Evolutionary conservation across 75 land plant species (phyloP).

Genomic region (Picea sitchensis): DNA sequence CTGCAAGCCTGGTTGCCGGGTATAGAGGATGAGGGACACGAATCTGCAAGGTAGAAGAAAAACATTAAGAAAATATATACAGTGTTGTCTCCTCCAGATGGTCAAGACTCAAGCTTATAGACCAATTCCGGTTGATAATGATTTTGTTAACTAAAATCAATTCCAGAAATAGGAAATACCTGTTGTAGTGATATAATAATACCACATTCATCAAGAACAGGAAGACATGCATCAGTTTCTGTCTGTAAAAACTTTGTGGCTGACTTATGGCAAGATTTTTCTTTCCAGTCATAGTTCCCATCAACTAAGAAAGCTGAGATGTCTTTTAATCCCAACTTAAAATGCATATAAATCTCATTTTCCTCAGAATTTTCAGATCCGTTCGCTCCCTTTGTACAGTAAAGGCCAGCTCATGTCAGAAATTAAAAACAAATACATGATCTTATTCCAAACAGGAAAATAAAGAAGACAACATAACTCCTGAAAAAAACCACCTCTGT

Average conservation of each 20-base stretch:
- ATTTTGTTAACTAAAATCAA: background rate
- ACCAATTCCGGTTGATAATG: too few species aligned
- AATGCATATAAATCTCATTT: conserved; percentile 70
- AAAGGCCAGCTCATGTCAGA: background rate
- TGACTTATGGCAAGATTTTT: conserved; percentile 10
- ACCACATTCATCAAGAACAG: conserved; percentile 94
- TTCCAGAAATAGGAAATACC: conserved; percentile 32
- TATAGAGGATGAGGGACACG: conserved; percentile 65
- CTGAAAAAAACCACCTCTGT: conserved; percentile 48
- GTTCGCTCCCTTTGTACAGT: conserved; percentile 38
- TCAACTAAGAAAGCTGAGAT: conserved; percentile 93
- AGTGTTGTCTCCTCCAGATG: background rate
- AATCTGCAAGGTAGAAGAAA: conserved; percentile 46
- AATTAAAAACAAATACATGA: background rate
- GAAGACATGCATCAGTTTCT: conserved; percentile 30
- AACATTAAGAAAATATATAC: background rate
- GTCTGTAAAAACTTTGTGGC: background rate
- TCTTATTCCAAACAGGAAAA: background rate
- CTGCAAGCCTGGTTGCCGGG: conserved; percentile 84
- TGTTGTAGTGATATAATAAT: conserved; percentile 77
- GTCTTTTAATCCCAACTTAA: conserved; percentile 77
- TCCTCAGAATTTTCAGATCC: conserved; percentile 39
- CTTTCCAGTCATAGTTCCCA: conserved; percentile 82
- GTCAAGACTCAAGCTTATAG: background rate
- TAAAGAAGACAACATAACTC: too few species aligned